phyloP scores from a whole-genome alignment of 352 stramenopile genomes.

The Globisporangium okanoganense region DNA sequence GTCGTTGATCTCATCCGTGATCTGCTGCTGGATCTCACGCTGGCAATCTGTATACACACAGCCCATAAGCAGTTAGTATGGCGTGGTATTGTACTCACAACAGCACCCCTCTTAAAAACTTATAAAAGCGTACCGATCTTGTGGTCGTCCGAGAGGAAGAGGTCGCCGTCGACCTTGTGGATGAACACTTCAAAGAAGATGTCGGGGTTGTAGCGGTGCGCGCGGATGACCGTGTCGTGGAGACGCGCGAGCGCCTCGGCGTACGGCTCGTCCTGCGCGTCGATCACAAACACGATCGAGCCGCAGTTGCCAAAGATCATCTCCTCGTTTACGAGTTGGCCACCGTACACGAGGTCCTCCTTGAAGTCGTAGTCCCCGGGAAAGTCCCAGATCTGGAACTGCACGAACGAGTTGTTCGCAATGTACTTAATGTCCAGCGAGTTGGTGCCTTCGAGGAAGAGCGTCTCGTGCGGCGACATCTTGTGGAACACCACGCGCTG shows the following conservation, averaged over 20 bases:
- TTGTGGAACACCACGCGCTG: slow-evolving; percentile 99
- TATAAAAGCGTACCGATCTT: slow-evolving; percentile 93
- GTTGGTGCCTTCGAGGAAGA: slow-evolving; percentile 89
- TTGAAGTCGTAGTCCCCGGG: slow-evolving; percentile 94
- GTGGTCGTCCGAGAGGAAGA: slow-evolving; percentile 98
- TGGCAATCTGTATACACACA: slow-evolving; percentile 86
- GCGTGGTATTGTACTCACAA: too few species aligned
- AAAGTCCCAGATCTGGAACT: slow-evolving; percentile 99
- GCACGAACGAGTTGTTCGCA: slow-evolving; percentile 96
- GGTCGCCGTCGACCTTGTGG: slow-evolving; percentile 98
- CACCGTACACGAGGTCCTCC: slow-evolving; percentile 86
- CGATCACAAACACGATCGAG: slow-evolving; percentile 97
- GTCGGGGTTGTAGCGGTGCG: slow-evolving; percentile 91
- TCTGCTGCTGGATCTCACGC: slow-evolving; percentile 96
- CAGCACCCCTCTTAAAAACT: too few species aligned
- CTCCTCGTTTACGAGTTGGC: slow-evolving; percentile 87
- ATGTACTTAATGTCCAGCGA: slow-evolving; percentile 94
- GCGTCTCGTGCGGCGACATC: slow-evolving; percentile 96
- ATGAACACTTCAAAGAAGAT: slow-evolving; percentile 99
- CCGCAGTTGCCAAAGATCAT: slow-evolving; percentile 91
- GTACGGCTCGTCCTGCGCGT: slow-evolving; percentile 95
- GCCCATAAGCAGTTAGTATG: background rate
- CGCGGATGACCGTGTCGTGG: slow-evolving; percentile 85
- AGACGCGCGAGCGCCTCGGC: slow-evolving; percentile 83
- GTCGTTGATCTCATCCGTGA: slow-evolving; percentile 95